Percentiles rank a stretch among this genome's conserved stretches.
Conservation (phyloP, 108 stramenopile species). For the Pseudonitzschia multistriata region DNA sequence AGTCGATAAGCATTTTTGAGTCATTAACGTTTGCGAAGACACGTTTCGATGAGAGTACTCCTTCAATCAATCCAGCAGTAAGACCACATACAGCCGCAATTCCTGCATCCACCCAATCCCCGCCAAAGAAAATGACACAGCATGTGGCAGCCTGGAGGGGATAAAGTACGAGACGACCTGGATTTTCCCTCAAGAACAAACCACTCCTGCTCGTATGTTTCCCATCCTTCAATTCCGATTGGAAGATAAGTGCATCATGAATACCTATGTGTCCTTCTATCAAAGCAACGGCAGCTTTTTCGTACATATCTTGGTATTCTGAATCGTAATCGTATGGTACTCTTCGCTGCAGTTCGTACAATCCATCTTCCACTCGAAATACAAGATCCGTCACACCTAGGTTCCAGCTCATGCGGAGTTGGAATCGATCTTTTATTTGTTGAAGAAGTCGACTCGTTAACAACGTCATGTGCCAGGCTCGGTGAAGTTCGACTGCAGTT, state of each 20-base stretch:
- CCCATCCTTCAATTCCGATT: conserved; percentile 39
- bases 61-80: conserved; percentile 28
- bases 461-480: conserved; percentile 54
- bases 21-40: conserved; percentile 14
- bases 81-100: conserved; percentile 38
- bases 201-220: conserved; percentile 42
- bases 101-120: conserved; percentile 35
- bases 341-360: conserved; percentile 43
- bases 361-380: conserved; percentile 52
- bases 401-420: conserved; percentile 50
- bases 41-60: conserved; percentile 11
- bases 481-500: conserved; percentile 48
- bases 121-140: conserved; percentile 37
- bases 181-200: conserved; percentile 39
- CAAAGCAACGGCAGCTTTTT: conserved; percentile 42
- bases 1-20: conserved; percentile 38
- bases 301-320: conserved; percentile 50
- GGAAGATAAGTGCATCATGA: conserved; percentile 44
- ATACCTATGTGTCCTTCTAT: conserved; percentile 41
- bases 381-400: conserved; percentile 40
- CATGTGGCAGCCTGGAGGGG: conserved; percentile 44
- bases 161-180: conserved; percentile 46
- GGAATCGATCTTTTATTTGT: conserved; percentile 41
- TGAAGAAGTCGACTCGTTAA: conserved; percentile 36
- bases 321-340: conserved; percentile 56